Percentiles rank a stretch among this genome's conserved stretches.
phyloP scores from a whole-genome alignment of 495 filamentous ascomycete species.

The Neurospora sp. region DNA sequence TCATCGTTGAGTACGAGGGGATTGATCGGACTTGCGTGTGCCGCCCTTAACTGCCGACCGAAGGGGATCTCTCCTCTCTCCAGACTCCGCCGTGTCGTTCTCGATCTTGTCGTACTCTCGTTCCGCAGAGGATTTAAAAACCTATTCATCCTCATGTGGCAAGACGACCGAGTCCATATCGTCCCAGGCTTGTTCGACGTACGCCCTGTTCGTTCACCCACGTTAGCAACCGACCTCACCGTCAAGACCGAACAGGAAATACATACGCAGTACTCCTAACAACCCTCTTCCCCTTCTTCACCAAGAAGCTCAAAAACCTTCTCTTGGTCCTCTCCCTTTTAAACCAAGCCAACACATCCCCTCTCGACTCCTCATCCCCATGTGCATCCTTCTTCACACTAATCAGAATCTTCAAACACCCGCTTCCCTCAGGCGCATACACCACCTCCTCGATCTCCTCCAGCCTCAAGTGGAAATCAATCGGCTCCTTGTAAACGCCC shows the following conservation, averaged over 20 bases:
- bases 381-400: constrained; percentile 13
- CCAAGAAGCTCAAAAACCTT: constrained; percentile 31
- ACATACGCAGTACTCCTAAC: constrained; percentile 25
- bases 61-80: neutral
- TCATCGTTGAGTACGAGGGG: neutral
- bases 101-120: neutral
- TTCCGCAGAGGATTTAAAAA: neutral
- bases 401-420: constrained; percentile 22
- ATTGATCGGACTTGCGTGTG: neutral
- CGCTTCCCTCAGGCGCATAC: constrained; percentile 17
- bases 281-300: constrained; percentile 29
- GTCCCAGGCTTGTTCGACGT: constrained; percentile 12
- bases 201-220: constrained; percentile 1
- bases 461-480: constrained; percentile 32
- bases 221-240: neutral
- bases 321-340: constrained; percentile 37
- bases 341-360: constrained; percentile 32
- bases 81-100: neutral
- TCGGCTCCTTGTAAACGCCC: constrained; percentile 36
- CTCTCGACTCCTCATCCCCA: constrained; percentile 11
- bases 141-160: constrained; percentile 2
- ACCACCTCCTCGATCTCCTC: constrained; percentile 29
- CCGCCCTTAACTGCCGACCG: neutral
- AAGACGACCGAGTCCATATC: constrained; percentile 10
- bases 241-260: neutral